These are phyloP conservation scores for Bruguiera gymnorhiza DNA, from an alignment of 345 rosid genomes.

Conservation along the genomic window DNA sequence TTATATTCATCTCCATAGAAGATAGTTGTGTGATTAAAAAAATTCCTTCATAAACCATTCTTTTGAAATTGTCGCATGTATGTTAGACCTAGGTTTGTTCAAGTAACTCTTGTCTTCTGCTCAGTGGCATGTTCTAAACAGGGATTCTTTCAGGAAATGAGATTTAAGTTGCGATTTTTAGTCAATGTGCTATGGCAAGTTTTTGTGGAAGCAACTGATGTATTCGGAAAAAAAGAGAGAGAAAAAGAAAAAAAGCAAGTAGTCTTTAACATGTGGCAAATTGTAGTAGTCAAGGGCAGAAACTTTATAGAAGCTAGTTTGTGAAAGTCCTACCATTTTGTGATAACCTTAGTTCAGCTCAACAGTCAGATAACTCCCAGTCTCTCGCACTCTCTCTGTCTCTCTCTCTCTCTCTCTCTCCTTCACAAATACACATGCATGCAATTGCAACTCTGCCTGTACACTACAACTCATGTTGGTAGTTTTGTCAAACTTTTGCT, in stretches of 20 bases:
- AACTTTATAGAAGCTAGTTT: neutral
- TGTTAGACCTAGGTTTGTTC: neutral
- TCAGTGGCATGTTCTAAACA: neutral
- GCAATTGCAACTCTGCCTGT: neutral
- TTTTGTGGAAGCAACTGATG: neutral
- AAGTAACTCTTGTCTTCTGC: neutral
- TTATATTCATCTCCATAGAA: no score
- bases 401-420: neutral
- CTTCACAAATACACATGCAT: neutral
- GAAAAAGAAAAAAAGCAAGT: neutral
- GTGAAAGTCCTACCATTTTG: no score
- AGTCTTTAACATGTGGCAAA: neutral
- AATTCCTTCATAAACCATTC: neutral
- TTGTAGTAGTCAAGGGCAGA: neutral
- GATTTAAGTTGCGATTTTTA: neutral
- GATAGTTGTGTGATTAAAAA: neutral
- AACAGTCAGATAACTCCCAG: no score
- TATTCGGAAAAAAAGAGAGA: neutral
- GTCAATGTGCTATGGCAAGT: neutral
- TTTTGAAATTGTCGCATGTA: neutral
- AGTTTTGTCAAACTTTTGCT: neutral
- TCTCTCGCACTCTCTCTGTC: no score
- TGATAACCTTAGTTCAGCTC: no score
- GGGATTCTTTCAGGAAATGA: neutral
- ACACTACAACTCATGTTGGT: neutral